Conservation (phyloP, 2,329 filamentous ascomycete genomes). For the Gliomastix tumulicola region DNA sequence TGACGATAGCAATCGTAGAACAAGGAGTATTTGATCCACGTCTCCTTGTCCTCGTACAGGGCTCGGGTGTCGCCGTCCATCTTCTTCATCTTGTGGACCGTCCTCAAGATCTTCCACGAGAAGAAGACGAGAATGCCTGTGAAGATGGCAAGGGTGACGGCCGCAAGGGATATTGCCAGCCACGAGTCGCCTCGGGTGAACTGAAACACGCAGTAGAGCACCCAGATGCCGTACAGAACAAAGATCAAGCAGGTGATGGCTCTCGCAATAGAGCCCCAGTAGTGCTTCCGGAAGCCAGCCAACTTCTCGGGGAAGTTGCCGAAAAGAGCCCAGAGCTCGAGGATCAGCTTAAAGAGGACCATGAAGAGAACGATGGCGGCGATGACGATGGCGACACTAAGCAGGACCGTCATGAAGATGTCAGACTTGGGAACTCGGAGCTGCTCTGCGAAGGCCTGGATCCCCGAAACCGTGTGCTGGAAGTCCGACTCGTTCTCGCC, state of each 20-base stretch:
- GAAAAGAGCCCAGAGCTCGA: slow-evolving; percentile 88
- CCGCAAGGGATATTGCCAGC: slow-evolving; percentile 81
- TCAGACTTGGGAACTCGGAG: slow-evolving; percentile 81
- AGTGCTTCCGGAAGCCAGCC: slow-evolving; percentile 83
- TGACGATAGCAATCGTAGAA: slow-evolving; percentile 97
- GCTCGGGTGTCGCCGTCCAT: slow-evolving; percentile 63
- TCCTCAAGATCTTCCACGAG: slow-evolving; percentile 72
- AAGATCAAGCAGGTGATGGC: slow-evolving; percentile 87
- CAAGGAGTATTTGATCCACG: slow-evolving; percentile 91
- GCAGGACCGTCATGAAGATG: slow-evolving; percentile 90
- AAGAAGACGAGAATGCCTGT: slow-evolving; percentile 79
- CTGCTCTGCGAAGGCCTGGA: slow-evolving; percentile 77
- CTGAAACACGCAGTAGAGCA: slow-evolving; percentile 92
- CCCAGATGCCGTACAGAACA: slow-evolving; percentile 90
- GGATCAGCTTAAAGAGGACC: slow-evolving; percentile 80
- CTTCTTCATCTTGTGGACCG: slow-evolving; percentile 68
- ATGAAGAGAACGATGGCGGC: slow-evolving; percentile 80
- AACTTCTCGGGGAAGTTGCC: slow-evolving; percentile 77
- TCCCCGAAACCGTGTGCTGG: slow-evolving; percentile 57
- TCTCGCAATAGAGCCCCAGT: slow-evolving; percentile 88
- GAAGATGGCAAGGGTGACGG: slow-evolving; percentile 71
- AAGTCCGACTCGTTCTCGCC: slow-evolving; percentile 16
- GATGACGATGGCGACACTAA: slow-evolving; percentile 83
- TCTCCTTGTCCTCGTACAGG: slow-evolving; percentile 82
- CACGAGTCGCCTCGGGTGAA: slow-evolving; percentile 92